phyloP scores from a whole-genome alignment of 345 rosid genomes.

The Eucalyptus guilfoylei region DNA sequence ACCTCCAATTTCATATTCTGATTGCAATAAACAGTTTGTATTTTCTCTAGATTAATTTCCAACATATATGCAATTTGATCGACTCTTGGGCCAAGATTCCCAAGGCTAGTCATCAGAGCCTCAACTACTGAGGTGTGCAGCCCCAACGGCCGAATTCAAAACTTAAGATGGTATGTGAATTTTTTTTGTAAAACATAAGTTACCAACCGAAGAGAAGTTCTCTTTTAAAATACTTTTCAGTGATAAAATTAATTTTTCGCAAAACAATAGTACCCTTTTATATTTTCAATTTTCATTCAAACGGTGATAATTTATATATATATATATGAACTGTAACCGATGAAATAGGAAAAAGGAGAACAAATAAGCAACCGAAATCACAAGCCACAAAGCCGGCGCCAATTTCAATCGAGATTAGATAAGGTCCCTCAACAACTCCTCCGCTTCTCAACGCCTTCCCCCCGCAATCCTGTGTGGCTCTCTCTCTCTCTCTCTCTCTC shows the following conservation, averaged over 20 bases:
- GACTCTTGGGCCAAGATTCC: background rate
- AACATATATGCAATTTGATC: too few relatives aligned
- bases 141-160: background rate
- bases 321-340: background rate
- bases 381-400: constrained; percentile 16
- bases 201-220: rapidly evolving
- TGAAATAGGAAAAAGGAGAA: background rate
- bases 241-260: background rate
- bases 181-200: background rate
- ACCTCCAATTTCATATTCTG: too few relatives aligned
- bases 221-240: background rate
- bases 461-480: background rate
- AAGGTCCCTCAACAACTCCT: constrained; percentile 3
- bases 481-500: constrained; percentile 11
- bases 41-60: too few relatives aligned
- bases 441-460: background rate
- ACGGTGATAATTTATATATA: too few relatives aligned
- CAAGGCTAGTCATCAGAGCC: background rate
- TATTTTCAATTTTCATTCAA: background rate
- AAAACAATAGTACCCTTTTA: background rate
- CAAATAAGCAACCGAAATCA: background rate
- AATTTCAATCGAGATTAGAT: constrained; percentile 36
- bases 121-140: rapidly evolving
- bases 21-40: too few relatives aligned
- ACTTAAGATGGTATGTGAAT: background rate